A percentile compares a stretch with the other conserved stretches of the same genome.
phyloP scores from a whole-genome alignment of 768 basidiomycete genomes.

The Dictyophora rubrovolvata region DNA sequence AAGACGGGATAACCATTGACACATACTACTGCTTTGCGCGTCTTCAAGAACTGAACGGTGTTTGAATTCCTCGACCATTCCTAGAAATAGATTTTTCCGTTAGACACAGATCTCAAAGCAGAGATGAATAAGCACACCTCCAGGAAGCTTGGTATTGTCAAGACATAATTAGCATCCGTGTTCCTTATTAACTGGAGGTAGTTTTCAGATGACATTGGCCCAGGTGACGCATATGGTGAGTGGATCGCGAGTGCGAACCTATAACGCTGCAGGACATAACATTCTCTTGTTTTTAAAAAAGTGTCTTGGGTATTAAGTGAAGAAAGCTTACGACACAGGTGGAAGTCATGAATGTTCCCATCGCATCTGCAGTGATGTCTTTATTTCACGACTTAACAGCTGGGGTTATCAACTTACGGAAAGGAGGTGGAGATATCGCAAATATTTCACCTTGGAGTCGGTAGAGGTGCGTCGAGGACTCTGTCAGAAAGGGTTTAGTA shows the following conservation, averaged over 20 bases:
- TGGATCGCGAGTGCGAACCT: conserved; percentile 11
- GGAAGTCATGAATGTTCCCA: background rate
- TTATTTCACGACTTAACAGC: background rate
- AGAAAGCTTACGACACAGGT: background rate
- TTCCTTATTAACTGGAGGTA: conserved; percentile 8
- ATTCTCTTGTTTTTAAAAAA: background rate
- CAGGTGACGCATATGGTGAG: conserved; percentile 15
- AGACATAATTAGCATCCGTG: conserved; percentile 9
- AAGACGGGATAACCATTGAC: background rate
- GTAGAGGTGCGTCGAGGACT: conserved; percentile 9
- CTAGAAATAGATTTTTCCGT: conserved; percentile 5
- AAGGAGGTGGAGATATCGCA: conserved; percentile 14
- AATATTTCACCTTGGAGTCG: conserved; percentile 13
- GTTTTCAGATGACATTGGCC: conserved; percentile 15
- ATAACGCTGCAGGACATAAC: background rate
- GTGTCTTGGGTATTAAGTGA: conserved; percentile 8
- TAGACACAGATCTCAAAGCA: background rate
- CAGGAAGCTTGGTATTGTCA: conserved; percentile 18
- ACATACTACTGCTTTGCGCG: conserved; percentile 13
- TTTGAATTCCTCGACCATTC: conserved; percentile 14
- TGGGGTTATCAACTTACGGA: conserved; percentile 16
- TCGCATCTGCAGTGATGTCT: background rate
- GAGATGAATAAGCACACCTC: conserved; percentile 15
- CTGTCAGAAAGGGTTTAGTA: background rate
- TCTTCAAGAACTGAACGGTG: conserved; percentile 8